Conservation (phyloP, 1,284 basidiomycete genomes). For the Ustilago bromivora region DNA sequence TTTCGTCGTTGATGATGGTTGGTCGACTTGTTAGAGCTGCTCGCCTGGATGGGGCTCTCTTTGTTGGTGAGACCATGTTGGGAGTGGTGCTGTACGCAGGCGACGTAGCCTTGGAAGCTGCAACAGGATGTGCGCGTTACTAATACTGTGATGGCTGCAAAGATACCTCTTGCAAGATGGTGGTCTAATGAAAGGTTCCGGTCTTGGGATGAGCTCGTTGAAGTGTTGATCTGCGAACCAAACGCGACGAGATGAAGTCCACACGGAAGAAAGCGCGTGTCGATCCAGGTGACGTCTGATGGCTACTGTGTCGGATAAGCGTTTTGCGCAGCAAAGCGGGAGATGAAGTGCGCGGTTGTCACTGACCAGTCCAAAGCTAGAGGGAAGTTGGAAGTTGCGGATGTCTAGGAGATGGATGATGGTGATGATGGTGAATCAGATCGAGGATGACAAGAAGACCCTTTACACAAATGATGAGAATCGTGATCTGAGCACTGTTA, state of each 20-base stretch:
- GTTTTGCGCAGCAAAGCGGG: constrained; percentile 1
- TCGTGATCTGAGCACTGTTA: constrained; percentile 1
- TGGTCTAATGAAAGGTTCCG: neutral
- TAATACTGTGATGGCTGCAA: neutral
- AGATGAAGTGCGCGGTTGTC: neutral
- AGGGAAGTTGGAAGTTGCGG: neutral
- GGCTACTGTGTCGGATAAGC: neutral
- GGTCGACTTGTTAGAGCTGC: neutral
- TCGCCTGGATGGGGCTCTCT: constrained; percentile 21
- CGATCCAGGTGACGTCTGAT: neutral
- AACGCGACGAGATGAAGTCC: constrained; percentile 14
- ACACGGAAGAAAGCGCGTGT: neutral
- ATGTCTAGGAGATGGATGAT: neutral
- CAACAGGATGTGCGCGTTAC: neutral
- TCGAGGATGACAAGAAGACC: neutral
- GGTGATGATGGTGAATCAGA: neutral
- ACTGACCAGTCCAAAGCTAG: neutral
- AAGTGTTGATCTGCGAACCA: constrained; percentile 7
- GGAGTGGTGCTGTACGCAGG: neutral
- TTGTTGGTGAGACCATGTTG: constrained; percentile 29
- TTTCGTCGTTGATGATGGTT: constrained; percentile 30
- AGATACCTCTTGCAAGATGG: neutral
- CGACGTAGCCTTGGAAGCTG: neutral
- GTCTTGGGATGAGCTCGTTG: neutral
- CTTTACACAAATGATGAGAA: neutral